A percentile compares a stretch with the other conserved stretches of the same genome.
phyloP scores from a whole-genome alignment of 2,329 filamentous ascomycete species.

The Graphilbum fragrans region DNA sequence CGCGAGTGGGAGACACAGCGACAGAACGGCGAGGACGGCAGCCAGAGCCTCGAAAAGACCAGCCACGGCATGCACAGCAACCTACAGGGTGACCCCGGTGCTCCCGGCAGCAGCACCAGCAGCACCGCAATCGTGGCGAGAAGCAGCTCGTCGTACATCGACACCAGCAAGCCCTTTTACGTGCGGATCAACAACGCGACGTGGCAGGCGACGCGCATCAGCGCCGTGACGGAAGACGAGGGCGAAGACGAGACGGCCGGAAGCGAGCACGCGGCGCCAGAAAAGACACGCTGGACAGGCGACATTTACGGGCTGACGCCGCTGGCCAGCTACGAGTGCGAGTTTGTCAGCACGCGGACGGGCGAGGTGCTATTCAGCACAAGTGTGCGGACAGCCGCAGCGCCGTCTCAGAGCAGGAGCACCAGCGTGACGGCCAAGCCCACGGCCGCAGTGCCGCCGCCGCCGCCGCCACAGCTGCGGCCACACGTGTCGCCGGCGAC shows the following conservation, averaged over 20 bases:
- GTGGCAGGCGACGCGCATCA: slow-evolving; percentile 69
- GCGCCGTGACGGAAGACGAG: slow-evolving; percentile 24
- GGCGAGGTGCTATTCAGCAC: slow-evolving; percentile 57
- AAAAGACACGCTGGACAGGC: slow-evolving; percentile 53
- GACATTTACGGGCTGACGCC: slow-evolving; percentile 59
- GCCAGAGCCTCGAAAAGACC: too few relatives aligned
- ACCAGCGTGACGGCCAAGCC: slow-evolving; percentile 16
- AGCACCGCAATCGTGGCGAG: too few relatives aligned
- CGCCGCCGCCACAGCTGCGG: slow-evolving; percentile 36
- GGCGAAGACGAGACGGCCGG: slow-evolving; percentile 5
- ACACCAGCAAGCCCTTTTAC: slow-evolving; percentile 64
- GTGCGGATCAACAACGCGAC: slow-evolving; percentile 67
- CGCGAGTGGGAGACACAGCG: too few relatives aligned
- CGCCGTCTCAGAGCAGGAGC: slow-evolving; percentile 27
- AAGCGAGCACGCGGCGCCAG: neutral
- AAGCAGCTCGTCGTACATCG: slow-evolving; percentile 35
- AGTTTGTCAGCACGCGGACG: slow-evolving; percentile 60
- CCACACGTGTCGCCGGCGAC: slow-evolving; percentile 67
- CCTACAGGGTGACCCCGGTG: neutral
- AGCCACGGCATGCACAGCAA: too few relatives aligned
- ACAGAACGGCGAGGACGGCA: too few relatives aligned
- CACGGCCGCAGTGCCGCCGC: slow-evolving; percentile 16
- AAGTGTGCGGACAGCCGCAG: slow-evolving; percentile 54
- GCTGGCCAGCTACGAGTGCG: slow-evolving; percentile 64
- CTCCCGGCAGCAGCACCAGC: neutral